These are phyloP conservation scores for Wolfiporia cocos DNA, from an alignment of 1,284 basidiomycete species.

Conservation along the genomic window DNA sequence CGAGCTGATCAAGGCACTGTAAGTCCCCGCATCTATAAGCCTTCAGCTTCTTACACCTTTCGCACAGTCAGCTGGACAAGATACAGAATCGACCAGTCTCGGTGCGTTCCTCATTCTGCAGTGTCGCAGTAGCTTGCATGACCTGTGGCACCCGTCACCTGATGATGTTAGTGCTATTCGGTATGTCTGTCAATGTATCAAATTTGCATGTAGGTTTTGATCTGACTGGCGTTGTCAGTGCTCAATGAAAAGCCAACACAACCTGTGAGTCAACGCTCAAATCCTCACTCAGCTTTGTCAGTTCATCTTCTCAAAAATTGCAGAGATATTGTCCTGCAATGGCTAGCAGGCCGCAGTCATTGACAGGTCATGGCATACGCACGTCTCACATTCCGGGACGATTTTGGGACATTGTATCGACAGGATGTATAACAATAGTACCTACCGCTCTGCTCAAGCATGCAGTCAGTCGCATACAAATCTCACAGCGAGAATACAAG, in stretches of 20 bases:
- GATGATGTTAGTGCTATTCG: constrained; percentile 63
- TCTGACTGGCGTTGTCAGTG: constrained; percentile 41
- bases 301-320: neutral
- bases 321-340: constrained; percentile 71
- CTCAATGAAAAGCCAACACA: constrained; percentile 93
- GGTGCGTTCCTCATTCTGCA: constrained; percentile 41
- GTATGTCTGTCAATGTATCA: constrained; percentile 34
- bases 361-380: constrained; percentile 21
- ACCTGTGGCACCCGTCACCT: constrained; percentile 4
- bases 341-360: constrained; percentile 62
- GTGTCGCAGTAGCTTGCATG: neutral
- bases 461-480: neutral
- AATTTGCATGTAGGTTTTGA: constrained; percentile 14
- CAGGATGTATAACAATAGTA: constrained; percentile 5
- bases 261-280: constrained; percentile 51
- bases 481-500: too few species aligned
- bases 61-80: constrained; percentile 67
- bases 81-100: constrained; percentile 83
- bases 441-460: neutral
- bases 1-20: constrained; percentile 80
- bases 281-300: neutral
- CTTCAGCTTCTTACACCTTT: constrained; percentile 4
- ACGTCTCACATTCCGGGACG: too few species aligned
- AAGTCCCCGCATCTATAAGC: constrained; percentile 26
- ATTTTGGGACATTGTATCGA: constrained; percentile 10